Percentiles rank a stretch among this genome's conserved stretches.
phyloP scores from a whole-genome alignment of 805 yeast species.

The Barnettozyma vustinii region DNA sequence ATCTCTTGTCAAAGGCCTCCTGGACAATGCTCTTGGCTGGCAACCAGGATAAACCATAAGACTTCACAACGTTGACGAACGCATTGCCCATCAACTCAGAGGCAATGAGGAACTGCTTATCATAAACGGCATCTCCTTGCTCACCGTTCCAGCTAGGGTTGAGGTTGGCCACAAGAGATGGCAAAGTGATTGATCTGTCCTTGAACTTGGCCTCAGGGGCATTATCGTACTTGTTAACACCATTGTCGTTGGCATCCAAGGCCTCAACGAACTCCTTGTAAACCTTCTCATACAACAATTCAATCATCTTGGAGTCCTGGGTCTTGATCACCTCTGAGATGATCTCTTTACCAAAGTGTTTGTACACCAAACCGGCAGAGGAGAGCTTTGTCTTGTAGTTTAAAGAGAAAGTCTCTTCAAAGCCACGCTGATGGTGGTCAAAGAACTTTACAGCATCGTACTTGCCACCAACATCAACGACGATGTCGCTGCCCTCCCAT shows the following conservation, averaged over 20 bases:
- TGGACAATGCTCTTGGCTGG: conserved; percentile 81
- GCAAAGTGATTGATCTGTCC: conserved; percentile 69
- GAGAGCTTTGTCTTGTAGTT: conserved; percentile 72
- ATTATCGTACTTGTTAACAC: conserved; percentile 64
- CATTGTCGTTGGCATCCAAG: conserved; percentile 94
- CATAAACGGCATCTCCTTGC: conserved; percentile 59
- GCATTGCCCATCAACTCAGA: conserved; percentile 79
- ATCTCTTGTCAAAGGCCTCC: conserved; percentile 58
- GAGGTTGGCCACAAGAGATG: conserved; percentile 69
- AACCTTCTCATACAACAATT: conserved; percentile 65
- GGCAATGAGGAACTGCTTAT: conserved; percentile 62
- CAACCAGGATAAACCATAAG: conserved; percentile 81
- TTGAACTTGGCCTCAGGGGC: conserved; percentile 54
- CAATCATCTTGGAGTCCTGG: conserved; percentile 39
- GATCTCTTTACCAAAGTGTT: conserved; percentile 73
- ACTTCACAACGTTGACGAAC: conserved; percentile 59
- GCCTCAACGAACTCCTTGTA: conserved; percentile 87
- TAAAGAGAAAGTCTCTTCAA: conserved; percentile 63
- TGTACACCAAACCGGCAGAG: conserved; percentile 90
- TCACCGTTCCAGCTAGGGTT: conserved; percentile 84
- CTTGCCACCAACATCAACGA: conserved; percentile 91
- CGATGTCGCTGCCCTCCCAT: conserved; percentile 86
- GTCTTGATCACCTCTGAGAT: conserved; percentile 47
- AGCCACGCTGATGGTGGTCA: conserved; percentile 96
- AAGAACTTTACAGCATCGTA: conserved; percentile 82